Percentiles rank a stretch among this genome's conserved stretches.
phyloP scores from a whole-genome alignment of 352 stramenopile genomes.

The Globisporangium polare region DNA sequence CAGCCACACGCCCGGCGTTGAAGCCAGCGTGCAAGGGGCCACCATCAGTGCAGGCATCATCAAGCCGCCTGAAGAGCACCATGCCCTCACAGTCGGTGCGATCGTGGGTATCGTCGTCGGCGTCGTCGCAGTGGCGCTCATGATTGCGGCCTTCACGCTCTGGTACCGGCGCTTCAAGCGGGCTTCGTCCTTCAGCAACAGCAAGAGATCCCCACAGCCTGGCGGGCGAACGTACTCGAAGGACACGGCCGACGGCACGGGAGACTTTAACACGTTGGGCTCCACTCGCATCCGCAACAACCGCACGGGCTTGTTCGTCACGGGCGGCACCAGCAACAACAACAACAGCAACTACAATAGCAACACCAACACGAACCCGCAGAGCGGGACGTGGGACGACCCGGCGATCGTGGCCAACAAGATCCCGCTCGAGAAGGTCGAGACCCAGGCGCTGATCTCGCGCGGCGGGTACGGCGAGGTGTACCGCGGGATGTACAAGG shows the following conservation, averaged over 20 bases:
- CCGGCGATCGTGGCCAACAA: conserved; percentile 20
- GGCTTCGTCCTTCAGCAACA: conserved; percentile 7
- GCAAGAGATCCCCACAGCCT: neutral
- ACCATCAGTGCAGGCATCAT: neutral
- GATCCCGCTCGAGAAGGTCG: conserved; percentile 29
- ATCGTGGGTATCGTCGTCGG: conserved; percentile 35
- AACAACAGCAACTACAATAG: neutral
- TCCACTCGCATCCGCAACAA: conserved; percentile 6
- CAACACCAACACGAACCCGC: neutral
- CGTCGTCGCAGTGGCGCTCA: conserved; percentile 29
- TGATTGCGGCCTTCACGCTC: conserved; percentile 37
- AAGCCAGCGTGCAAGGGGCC: neutral
- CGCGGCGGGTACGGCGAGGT: conserved; percentile 34
- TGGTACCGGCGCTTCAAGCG: conserved; percentile 35
- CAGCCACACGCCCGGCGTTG: neutral
- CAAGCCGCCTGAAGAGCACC: neutral
- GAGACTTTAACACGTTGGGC: conserved; percentile 8
- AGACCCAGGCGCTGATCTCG: conserved; percentile 23
- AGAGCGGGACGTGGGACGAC: conserved; percentile 20
- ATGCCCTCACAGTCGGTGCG: neutral
- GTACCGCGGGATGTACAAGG: conserved; percentile 25
- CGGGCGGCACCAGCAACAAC: no score
- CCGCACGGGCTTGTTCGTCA: conserved; percentile 3
- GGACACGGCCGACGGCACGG: neutral
- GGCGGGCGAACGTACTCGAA: neutral